A percentile compares a stretch with the other conserved stretches of the same genome.
phyloP scores from a whole-genome alignment of 805 yeast genomes.

The Myxozyma monticola region DNA sequence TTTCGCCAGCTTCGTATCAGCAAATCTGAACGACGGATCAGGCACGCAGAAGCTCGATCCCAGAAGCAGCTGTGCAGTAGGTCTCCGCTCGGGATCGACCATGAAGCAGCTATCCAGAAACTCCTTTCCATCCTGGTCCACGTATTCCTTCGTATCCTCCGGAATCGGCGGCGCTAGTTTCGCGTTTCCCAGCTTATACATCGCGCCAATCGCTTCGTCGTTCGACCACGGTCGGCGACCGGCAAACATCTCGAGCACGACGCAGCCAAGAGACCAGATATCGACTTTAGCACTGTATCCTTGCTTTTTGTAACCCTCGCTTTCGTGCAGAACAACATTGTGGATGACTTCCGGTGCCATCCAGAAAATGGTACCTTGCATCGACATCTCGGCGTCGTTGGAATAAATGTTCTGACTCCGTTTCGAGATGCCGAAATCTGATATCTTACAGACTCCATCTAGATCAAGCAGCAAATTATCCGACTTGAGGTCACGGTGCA shows the following conservation, averaged over 20 bases:
- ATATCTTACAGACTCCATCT: constrained; percentile 92
- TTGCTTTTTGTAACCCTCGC: constrained; percentile 80
- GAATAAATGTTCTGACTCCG: constrained; percentile 73
- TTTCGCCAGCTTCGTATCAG: constrained; percentile 55
- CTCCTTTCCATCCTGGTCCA: constrained; percentile 63
- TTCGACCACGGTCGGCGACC: constrained; percentile 98
- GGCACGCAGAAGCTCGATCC: constrained; percentile 33
- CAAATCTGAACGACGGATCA: constrained; percentile 50
- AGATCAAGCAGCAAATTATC: constrained; percentile 84
- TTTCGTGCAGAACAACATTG: constrained; percentile 66
- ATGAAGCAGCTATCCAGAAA: constrained; percentile 77
- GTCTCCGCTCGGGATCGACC: constrained; percentile 77
- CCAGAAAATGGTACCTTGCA: constrained; percentile 99
- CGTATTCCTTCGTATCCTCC: constrained; percentile 69
- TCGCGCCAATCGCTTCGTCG: constrained; percentile 90
- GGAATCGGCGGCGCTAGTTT: constrained; percentile 95
- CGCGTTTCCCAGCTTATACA: constrained; percentile 81
- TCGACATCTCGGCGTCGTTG: constrained; percentile 92
- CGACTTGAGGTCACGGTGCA: constrained; percentile 93
- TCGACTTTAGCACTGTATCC: constrained; percentile 98
- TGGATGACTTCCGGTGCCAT: constrained; percentile 99
- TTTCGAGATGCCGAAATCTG: constrained; percentile 95
- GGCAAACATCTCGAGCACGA: constrained; percentile 95
- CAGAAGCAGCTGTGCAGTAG: constrained; percentile 73
- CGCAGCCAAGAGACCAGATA: constrained; percentile 98